phyloP scores from a whole-genome alignment of 495 filamentous ascomycete species.

The Penicillium tannophilum region DNA sequence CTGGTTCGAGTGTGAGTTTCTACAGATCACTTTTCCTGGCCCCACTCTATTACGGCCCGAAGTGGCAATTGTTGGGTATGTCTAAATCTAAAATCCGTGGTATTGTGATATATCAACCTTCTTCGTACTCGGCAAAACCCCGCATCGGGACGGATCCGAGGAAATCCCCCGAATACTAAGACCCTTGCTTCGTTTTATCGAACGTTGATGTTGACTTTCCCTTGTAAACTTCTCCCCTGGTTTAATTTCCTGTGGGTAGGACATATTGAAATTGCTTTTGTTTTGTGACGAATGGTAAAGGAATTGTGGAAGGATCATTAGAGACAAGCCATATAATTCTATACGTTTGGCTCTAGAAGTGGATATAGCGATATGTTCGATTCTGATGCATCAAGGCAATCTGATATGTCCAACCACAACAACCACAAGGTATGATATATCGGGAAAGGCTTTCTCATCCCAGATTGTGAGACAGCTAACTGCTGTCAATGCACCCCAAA shows the following conservation, averaged over 20 bases:
- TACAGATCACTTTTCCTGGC: neutral
- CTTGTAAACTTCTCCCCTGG: neutral
- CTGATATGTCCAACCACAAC: neutral
- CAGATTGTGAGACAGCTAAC: constrained; percentile 1
- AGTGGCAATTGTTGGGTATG: neutral
- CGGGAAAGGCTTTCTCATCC: constrained; percentile 7
- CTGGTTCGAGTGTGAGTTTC: neutral
- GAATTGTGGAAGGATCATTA: neutral
- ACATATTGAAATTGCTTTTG: neutral
- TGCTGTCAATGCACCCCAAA: constrained; percentile 9
- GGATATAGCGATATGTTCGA: neutral
- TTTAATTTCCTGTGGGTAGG: neutral
- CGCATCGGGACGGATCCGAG: neutral
- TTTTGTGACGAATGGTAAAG: neutral
- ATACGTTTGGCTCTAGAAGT: neutral
- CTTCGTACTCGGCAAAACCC: neutral
- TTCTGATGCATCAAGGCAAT: constrained; percentile 3
- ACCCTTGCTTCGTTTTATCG: neutral
- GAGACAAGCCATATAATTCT: neutral
- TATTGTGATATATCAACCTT: neutral
- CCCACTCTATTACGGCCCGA: neutral
- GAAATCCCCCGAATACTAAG: neutral
- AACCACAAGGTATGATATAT: constrained; percentile 10
- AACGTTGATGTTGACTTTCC: neutral
- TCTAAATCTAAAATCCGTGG: neutral